Percentiles rank a stretch among this genome's conserved stretches.
phyloP scores from a whole-genome alignment of 805 yeast species.

The Candida vartiovaarae region DNA sequence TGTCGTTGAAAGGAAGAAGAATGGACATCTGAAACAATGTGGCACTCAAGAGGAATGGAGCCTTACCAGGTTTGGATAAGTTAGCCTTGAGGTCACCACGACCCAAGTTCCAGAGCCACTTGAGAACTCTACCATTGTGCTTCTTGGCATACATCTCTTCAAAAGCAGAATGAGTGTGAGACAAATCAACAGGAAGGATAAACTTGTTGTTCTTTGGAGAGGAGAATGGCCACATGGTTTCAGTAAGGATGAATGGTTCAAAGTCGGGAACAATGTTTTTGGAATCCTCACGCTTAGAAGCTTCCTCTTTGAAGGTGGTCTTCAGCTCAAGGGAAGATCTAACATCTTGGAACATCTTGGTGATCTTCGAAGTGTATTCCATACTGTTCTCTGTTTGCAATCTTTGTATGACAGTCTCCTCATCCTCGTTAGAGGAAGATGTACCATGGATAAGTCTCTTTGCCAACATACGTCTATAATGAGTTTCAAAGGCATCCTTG shows the following conservation, averaged over 20 bases:
- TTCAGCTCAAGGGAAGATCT: slow-evolving; percentile 75
- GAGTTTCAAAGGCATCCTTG: slow-evolving; percentile 90
- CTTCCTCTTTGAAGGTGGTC: slow-evolving; percentile 42
- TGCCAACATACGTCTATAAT: slow-evolving; percentile 84
- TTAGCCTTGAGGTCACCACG: slow-evolving; percentile 89
- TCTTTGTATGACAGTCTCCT: slow-evolving; percentile 76
- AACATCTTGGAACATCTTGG: slow-evolving; percentile 95
- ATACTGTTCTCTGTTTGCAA: slow-evolving; percentile 84
- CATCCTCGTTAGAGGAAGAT: slow-evolving; percentile 74
- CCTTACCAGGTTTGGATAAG: slow-evolving; percentile 70
- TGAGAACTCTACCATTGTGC: slow-evolving; percentile 82
- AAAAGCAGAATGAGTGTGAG: slow-evolving; percentile 57
- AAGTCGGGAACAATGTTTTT: slow-evolving; percentile 42
- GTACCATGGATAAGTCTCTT: slow-evolving; percentile 84
- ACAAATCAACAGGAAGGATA: slow-evolving; percentile 62
- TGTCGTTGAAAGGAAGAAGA: slow-evolving; percentile 72
- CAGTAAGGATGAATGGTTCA: slow-evolving; percentile 74
- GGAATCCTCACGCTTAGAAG: slow-evolving; percentile 27
- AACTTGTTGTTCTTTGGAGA: slow-evolving; percentile 27
- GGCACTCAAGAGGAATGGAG: slow-evolving; percentile 74
- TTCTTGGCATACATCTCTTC: slow-evolving; percentile 61
- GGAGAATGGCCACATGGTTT: slow-evolving; percentile 79
- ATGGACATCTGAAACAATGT: slow-evolving; percentile 86
- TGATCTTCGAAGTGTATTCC: slow-evolving; percentile 89
- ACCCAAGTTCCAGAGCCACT: slow-evolving; percentile 95